Percentiles rank a stretch among this genome's conserved stretches.
These are phyloP conservation scores for Yamadazyma ubonensis DNA, from an alignment of 805 yeast species.

Conservation along the genomic window DNA sequence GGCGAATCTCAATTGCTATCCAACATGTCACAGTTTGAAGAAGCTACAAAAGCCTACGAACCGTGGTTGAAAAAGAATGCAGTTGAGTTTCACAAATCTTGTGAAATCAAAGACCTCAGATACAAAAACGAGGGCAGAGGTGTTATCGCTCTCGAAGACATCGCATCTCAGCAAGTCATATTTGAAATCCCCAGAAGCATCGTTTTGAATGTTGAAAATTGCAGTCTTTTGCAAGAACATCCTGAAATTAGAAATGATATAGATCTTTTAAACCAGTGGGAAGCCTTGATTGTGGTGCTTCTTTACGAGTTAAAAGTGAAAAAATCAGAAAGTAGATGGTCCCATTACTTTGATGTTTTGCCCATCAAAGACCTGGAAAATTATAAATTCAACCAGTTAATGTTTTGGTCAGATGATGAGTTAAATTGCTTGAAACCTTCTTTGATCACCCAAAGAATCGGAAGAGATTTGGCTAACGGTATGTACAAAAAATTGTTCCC, in stretches of 20 bases:
- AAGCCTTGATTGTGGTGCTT: slow-evolving; percentile 66
- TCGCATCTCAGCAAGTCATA: slow-evolving; percentile 59
- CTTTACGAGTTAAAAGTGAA: slow-evolving; percentile 54
- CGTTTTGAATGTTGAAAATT: slow-evolving; percentile 59
- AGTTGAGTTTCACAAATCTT: slow-evolving; percentile 52
- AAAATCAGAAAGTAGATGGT: slow-evolving; percentile 58
- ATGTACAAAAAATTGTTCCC: slow-evolving; percentile 52
- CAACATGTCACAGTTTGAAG: slow-evolving; percentile 7
- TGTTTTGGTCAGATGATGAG: slow-evolving; percentile 77
- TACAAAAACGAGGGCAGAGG: slow-evolving; percentile 71
- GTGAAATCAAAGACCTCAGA: slow-evolving; percentile 62
- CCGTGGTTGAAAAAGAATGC: slow-evolving; percentile 33
- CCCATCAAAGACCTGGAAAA: slow-evolving; percentile 46
- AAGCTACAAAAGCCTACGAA: slow-evolving; percentile 21
- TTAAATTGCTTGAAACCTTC: slow-evolving; percentile 63
- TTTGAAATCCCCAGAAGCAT: slow-evolving; percentile 66
- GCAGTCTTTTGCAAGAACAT: slow-evolving; percentile 38
- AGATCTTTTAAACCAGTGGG: slow-evolving; percentile 65
- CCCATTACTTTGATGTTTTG: slow-evolving; percentile 65
- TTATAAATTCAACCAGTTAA: slow-evolving; percentile 57
- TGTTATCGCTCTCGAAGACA: slow-evolving; percentile 60
- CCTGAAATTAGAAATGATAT: slow-evolving; percentile 36
- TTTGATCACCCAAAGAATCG: slow-evolving; percentile 64
- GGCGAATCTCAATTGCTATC: slow-evolving; percentile 1
- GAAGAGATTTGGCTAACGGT: slow-evolving; percentile 61